These are phyloP conservation scores for Verticillium nubilum DNA, from an alignment of 2,329 filamentous ascomycete genomes.

Conservation along the genomic window DNA sequence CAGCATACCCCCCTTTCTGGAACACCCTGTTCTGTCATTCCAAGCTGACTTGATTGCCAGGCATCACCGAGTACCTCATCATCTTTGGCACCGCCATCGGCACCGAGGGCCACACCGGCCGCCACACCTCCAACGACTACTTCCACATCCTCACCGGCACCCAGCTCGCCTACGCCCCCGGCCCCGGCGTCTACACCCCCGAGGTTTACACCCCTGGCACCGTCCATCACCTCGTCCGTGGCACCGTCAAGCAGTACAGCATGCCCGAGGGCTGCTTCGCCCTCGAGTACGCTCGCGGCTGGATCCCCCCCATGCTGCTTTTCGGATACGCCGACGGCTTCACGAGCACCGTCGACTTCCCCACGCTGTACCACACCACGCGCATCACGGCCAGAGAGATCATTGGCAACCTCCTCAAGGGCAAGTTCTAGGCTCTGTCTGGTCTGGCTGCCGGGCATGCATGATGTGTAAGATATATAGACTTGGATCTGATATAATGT, in stretches of 20 bases:
- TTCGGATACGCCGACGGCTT: slow-evolving; percentile 84
- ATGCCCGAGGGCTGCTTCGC: slow-evolving; percentile 75
- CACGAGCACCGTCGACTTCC: slow-evolving; percentile 75
- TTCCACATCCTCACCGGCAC: slow-evolving; percentile 83
- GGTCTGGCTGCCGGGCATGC: background rate
- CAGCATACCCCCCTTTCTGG: background rate
- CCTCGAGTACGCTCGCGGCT: slow-evolving; percentile 78
- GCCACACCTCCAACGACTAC: slow-evolving; percentile 90
- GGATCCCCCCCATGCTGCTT: slow-evolving; percentile 89
- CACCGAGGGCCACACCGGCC: slow-evolving; percentile 82
- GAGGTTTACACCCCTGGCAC: slow-evolving; percentile 65
- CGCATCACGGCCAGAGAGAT: slow-evolving; percentile 72
- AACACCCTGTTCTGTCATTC: background rate
- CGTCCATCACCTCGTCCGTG: slow-evolving; percentile 67
- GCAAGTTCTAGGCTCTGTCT: slow-evolving; percentile 56
- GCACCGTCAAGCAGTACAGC: slow-evolving; percentile 75
- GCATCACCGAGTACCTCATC: slow-evolving; percentile 84
- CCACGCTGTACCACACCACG: slow-evolving; percentile 77
- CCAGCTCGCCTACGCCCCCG: slow-evolving; percentile 69
- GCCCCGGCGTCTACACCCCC: slow-evolving; percentile 59
- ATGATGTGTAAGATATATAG: background rate
- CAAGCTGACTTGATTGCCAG: slow-evolving; percentile 24
- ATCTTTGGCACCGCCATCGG: slow-evolving; percentile 80
- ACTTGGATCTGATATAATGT: background rate
- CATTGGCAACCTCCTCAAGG: slow-evolving; percentile 62